phyloP scores from a whole-genome alignment of 768 basidiomycete genomes.

The Rhodotorula babjevae region DNA sequence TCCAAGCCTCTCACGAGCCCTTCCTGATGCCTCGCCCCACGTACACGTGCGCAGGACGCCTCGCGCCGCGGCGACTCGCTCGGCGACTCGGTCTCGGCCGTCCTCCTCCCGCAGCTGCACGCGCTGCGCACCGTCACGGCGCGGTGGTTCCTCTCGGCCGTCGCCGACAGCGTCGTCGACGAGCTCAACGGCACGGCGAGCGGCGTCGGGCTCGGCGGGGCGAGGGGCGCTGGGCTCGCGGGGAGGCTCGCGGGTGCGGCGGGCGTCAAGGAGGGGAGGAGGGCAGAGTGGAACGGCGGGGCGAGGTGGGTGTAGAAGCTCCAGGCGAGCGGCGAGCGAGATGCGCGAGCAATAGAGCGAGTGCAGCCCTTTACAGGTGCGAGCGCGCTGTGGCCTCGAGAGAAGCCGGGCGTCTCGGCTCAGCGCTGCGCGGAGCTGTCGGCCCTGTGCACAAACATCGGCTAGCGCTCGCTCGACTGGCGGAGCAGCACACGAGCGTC shows the following conservation, averaged over 20 bases:
- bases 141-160: neutral
- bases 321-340: neutral
- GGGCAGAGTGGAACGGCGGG: neutral
- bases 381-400: too few species aligned
- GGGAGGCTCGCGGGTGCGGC: neutral
- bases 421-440: too few species aligned
- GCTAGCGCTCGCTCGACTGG: too few species aligned
- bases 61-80: slow-evolving; percentile 41
- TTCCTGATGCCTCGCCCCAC: too few species aligned
- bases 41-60: slow-evolving; percentile 9
- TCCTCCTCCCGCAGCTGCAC: slow-evolving; percentile 1
- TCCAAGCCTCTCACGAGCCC: too few species aligned
- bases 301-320: neutral
- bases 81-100: slow-evolving; percentile 18
- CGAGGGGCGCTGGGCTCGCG: neutral
- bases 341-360: neutral
- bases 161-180: neutral
- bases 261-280: neutral
- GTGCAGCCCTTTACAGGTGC: too few species aligned
- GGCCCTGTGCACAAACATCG: too few species aligned
- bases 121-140: slow-evolving; percentile 5
- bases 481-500: too few species aligned
- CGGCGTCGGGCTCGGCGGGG: neutral
- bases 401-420: too few species aligned
- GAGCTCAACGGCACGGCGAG: neutral